Base-by-base conservation (phyloP, 495 filamentous ascomycete species). In the Bombardia bombarda region DNA sequence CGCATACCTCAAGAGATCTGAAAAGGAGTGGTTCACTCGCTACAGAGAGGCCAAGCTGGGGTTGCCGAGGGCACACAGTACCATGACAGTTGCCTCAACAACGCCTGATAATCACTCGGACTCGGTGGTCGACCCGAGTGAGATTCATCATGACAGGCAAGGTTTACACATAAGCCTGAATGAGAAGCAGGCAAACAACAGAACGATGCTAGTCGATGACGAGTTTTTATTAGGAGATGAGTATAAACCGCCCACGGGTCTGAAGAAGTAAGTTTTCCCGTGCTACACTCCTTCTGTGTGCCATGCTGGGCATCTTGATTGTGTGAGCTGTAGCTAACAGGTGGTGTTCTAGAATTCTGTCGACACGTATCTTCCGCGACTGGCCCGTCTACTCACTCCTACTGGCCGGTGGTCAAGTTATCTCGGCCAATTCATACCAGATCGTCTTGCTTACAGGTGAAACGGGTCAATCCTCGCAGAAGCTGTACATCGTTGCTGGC, bases 401-500 rank as follows among this genome's bases (percentile, higher is more conserved):
- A 31, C 67, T 85, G 14, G 80, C 80, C 35, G 66, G 85, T 55
- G 78, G 77, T 5, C 81, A 84, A 54, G 74, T 84, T 45, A 72
- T 84, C 32, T 76, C 81, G 0, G 75, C 77, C 37, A 83, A 80
- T 52, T 81, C 76, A 0, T 81, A 83, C 58, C 80, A 84, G 46
- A 78, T 84, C 55, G 80, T 79, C 4, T 72, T 85, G 12, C 60
- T 85, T 17, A 74, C 69, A 4, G 81, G 80, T 18, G 69, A 75
- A 45, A 64, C 77, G 12, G 78, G 74, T 14, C 66, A 84, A 52
- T 67, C 75, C 7, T 77, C 79, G 3, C 59, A 71, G 22, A 76
- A 78, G 60, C 66, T 84, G 17, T 84, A 85, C 56, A 63, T 76
- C 46, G 70, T 83, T 17, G 78, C 78, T 0, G 65, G 62, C 12